Percentiles rank a stretch among this genome's conserved stretches.
These are phyloP conservation scores for Podila epigama DNA, from an alignment of 192 early-diverging fungal species.

Conservation along the genomic window DNA sequence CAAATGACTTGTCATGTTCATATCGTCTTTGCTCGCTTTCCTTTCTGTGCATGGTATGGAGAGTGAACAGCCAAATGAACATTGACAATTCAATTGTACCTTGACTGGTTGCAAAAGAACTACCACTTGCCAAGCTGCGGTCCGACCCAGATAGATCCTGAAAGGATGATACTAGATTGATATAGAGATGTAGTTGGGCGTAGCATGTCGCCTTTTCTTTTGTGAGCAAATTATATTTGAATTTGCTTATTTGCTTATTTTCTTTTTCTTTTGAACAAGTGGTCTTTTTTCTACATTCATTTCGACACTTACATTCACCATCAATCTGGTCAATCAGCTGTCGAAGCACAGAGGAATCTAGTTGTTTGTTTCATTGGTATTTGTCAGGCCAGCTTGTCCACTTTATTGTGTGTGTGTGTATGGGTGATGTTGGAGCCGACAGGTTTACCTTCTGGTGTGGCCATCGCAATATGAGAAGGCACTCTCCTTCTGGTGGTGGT, in stretches of 20 bases:
- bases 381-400: background rate
- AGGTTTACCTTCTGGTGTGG: slow-evolving; percentile 8
- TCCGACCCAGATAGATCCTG: slow-evolving; percentile 16
- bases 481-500: no score
- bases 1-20: background rate
- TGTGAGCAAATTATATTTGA: no score
- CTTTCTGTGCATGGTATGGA: no score
- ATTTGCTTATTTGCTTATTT: no score
- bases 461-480: no score
- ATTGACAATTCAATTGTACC: background rate
- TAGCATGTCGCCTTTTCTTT: no score
- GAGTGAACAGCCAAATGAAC: background rate
- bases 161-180: slow-evolving; percentile 11
- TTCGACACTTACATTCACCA: slow-evolving; percentile 25
- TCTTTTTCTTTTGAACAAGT: no score
- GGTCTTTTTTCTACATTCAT: no score
- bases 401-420: background rate
- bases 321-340: slow-evolving; percentile 46
- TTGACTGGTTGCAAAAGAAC: slow-evolving; percentile 31
- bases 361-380: background rate
- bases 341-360: slow-evolving; percentile 41
- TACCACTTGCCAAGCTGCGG: slow-evolving; percentile 6
- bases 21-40: no score
- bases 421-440: background rate
- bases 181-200: background rate